Base-by-base conservation (phyloP, 345 rosid genomes). In the Moricandia arvensis region DNA sequence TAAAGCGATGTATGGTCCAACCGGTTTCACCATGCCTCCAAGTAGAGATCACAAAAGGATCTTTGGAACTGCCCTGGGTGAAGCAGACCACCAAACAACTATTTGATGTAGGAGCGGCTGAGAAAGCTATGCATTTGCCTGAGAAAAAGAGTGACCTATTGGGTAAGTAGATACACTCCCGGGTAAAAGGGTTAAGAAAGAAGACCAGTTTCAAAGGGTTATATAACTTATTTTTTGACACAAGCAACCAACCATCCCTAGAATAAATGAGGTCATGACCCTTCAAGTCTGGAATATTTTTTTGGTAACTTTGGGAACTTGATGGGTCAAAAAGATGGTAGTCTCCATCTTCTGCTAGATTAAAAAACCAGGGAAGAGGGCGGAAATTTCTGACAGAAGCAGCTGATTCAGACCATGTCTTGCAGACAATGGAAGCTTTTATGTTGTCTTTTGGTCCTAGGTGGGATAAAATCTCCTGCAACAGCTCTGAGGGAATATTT, bases 401-500 rank as follows among this genome's bases (percentile, higher is more conserved):
- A 59, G 63, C 63, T 59, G 18, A 18, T 59, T 59, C 35, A 58
- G 12, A 61, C 66, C 66, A 61, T 33, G 66, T 12, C 26, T 61
- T 61, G 45, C 65, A 61, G 65, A 33, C 65, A 33, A 1, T 3
- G 43, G 65, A 61, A 61, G 65, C 65, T 15, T 4, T 38, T 16
- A 61, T 16, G 43, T 16, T 61, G n/a, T 21, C 6, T 61, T 61
- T 61, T 61, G 37, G 5, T 16, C 65, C 65, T 2, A 60, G 65
- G 64, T 18, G 64, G 38, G 63, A 59, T 9, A 60, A 18, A 30
- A 60, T 60, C 64, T 15, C 41, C 21, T 31, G 43, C 24, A 31
- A 5, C 7, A 60, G 41, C 8, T 60, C 41, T 30, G 24, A 3
- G 21, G 63, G 63, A 59, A 29, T 30, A 29, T 29, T 3, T 59